Percentiles rank a stretch among this genome's conserved stretches.
Evolutionary conservation across 2,329 filamentous ascomycete species (phyloP).

Genomic region (Ophiocordyceps camponoti-floridani): DNA sequence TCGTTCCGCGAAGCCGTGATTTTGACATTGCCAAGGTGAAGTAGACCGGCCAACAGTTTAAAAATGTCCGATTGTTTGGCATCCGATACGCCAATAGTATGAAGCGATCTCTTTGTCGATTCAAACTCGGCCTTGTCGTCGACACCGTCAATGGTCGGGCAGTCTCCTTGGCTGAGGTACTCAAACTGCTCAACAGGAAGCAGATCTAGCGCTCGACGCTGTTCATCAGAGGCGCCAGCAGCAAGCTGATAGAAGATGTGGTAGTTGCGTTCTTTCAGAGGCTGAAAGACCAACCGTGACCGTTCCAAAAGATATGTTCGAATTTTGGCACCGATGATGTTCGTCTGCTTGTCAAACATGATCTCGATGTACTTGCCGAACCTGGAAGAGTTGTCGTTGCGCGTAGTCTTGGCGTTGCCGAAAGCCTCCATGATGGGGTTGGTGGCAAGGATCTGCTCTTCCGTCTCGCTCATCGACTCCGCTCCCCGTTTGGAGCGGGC

Average conservation of each 20-base stretch:
- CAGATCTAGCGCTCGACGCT: constrained; percentile 64
- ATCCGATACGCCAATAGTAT: constrained; percentile 67
- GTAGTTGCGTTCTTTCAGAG: constrained; percentile 94
- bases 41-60: constrained; percentile 69
- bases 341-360: constrained; percentile 89
- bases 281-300: constrained; percentile 91
- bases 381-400: constrained; percentile 96
- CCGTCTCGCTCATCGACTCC: constrained; percentile 86
- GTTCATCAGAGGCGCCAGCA: constrained; percentile 70
- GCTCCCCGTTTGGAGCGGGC: constrained; percentile 57
- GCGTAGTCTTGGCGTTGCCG: constrained; percentile 97
- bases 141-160: constrained; percentile 80
- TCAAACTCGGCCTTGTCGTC: constrained; percentile 91
- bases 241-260: constrained; percentile 98
- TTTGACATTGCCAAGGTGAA: constrained; percentile 93
- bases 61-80: constrained; percentile 72
- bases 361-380: constrained; percentile 99
- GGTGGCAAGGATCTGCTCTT: constrained; percentile 94
- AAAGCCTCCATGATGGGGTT: constrained; percentile 99
- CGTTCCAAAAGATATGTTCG: constrained; percentile 89
- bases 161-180: constrained; percentile 89
- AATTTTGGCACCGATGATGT: constrained; percentile 96
- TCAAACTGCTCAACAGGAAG: constrained; percentile 79
- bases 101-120: constrained; percentile 70
- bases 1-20: constrained; percentile 83